These are phyloP conservation scores for Verticillium albo-atrum DNA, from an alignment of 2,329 filamentous ascomycete species.

Conservation along the genomic window DNA sequence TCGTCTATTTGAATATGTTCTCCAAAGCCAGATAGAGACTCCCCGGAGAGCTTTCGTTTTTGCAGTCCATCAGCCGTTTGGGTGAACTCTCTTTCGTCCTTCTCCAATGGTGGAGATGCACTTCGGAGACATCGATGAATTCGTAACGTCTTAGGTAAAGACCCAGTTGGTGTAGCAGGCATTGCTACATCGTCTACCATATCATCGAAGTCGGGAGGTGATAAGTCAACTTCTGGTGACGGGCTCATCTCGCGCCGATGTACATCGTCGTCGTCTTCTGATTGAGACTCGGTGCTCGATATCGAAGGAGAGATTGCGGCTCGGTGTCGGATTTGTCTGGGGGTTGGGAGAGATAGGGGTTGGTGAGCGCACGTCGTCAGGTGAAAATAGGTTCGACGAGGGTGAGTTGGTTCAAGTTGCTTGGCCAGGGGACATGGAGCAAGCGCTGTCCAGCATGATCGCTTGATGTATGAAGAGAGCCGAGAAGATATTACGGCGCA, in stretches of 20 bases:
- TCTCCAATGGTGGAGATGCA: constrained; percentile 85
- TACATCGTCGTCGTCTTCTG: constrained; percentile 57
- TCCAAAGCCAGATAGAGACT: constrained; percentile 27
- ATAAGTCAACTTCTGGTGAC: constrained; percentile 90
- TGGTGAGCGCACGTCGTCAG: constrained; percentile 84
- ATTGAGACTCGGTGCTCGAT: constrained; percentile 60
- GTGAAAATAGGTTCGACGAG: constrained; percentile 94
- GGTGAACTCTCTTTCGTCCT: constrained; percentile 94
- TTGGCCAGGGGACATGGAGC: constrained; percentile 87
- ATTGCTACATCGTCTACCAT: constrained; percentile 54
- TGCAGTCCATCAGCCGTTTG: constrained; percentile 86
- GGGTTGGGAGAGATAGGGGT: constrained; percentile 57
- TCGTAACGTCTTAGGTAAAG: constrained; percentile 50
- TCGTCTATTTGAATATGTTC: constrained; percentile 35
- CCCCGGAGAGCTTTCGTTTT: constrained; percentile 54
- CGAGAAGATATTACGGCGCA: constrained; percentile 93
- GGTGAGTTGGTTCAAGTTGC: constrained; percentile 87
- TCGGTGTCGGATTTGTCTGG: constrained; percentile 28
- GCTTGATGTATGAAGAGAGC: constrained; percentile 84
- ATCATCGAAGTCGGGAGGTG: constrained; percentile 80
- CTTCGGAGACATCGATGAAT: constrained; percentile 48
- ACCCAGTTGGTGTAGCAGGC: constrained; percentile 59
- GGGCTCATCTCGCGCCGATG: constrained; percentile 71
- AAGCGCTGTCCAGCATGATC: constrained; percentile 71
- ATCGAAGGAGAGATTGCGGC: constrained; percentile 79